These are phyloP conservation scores for Pinus taeda DNA, from an alignment of 75 land plant genomes.

Conservation along the genomic window DNA sequence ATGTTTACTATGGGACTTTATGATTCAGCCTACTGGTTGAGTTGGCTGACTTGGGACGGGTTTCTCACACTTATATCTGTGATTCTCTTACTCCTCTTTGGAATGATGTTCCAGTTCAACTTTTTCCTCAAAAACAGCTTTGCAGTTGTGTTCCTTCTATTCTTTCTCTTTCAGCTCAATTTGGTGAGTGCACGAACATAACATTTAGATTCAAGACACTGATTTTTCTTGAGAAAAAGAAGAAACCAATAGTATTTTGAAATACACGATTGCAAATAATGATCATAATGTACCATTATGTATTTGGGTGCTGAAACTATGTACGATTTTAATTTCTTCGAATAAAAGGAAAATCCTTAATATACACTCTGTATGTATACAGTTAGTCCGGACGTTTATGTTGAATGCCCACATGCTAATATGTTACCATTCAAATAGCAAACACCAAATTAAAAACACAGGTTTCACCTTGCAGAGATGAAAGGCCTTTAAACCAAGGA, in stretches of 20 bases:
- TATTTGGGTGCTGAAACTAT: no score
- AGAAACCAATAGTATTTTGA: not conserved
- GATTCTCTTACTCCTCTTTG: conserved; percentile 79
- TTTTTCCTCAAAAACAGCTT: conserved; percentile 87
- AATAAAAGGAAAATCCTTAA: no score
- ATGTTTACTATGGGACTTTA: conserved; percentile 96
- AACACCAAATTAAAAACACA: no score
- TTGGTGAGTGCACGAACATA: not conserved
- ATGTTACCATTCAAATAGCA: no score
- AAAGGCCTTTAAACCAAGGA: no score
- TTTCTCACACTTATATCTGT: conserved; percentile 57
- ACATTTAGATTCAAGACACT: not conserved
- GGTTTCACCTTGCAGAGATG: no score
- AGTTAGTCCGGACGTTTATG: no score
- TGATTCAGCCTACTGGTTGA: conserved; percentile 93
- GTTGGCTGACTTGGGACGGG: conserved; percentile 93
- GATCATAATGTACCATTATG: no score
- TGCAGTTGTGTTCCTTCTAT: conserved; percentile 75
- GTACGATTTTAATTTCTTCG: no score
- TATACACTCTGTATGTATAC: no score
- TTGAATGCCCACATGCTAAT: no score
- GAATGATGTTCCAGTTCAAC: conserved; percentile 95
- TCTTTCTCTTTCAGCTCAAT: conserved; percentile 80
- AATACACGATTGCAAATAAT: not conserved
- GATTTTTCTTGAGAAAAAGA: not conserved